A percentile compares a stretch with the other conserved stretches of the same genome.
phyloP scores from a whole-genome alignment of 192 early-diverging fungal species.

The Coemansia interrupta region DNA sequence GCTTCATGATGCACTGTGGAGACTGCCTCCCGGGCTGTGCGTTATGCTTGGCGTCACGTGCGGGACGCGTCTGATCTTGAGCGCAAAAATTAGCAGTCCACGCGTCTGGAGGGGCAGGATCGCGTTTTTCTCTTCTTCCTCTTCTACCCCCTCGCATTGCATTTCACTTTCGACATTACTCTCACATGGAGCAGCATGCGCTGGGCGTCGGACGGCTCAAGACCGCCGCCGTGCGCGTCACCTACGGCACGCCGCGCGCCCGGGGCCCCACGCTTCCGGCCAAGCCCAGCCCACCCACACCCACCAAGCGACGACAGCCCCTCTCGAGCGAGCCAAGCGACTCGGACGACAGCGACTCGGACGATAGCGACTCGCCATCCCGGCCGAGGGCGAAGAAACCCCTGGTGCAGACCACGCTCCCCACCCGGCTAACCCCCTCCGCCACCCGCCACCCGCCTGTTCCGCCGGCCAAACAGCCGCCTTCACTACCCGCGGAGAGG shows the following conservation, averaged over 20 bases:
- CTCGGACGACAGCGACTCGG: neutral
- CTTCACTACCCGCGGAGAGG: too few species aligned
- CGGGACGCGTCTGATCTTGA: too few species aligned
- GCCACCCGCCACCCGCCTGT: neutral
- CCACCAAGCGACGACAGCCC: neutral
- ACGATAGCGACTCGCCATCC: neutral
- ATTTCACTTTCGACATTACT: neutral
- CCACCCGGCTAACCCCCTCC: neutral
- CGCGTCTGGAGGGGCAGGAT: too few species aligned
- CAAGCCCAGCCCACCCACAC: neutral
- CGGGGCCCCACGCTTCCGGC: neutral
- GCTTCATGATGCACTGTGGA: too few species aligned
- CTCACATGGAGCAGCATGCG: neutral
- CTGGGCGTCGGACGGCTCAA: neutral
- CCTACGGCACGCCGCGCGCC: slow-evolving; percentile 14
- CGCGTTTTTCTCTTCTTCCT: too few species aligned
- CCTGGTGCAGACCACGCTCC: slow-evolving; percentile 29
- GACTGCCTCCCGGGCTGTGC: too few species aligned
- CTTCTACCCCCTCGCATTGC: neutral
- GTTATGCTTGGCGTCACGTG: too few species aligned
- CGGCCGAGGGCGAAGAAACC: slow-evolving; percentile 13
- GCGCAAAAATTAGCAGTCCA: too few species aligned
- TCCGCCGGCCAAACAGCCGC: too few species aligned
- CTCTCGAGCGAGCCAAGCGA: neutral
- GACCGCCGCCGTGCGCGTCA: slow-evolving; percentile 12